A percentile compares a stretch with the other conserved stretches of the same genome.
Evolutionary conservation across 345 rosid genomes (phyloP).

Genomic region (Hevea brasiliensis): DNA sequence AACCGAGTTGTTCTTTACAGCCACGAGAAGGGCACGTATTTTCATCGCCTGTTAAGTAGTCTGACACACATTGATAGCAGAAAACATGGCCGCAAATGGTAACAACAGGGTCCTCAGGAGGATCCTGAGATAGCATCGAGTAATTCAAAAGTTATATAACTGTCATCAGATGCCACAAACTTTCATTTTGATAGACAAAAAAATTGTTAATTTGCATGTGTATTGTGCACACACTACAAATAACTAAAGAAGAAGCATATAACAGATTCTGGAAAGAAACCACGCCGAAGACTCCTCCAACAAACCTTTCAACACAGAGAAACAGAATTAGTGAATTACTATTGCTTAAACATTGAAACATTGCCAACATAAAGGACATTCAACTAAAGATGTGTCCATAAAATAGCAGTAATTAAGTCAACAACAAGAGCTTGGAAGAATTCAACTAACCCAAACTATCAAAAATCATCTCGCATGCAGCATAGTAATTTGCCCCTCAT

Average conservation of each 20-base stretch:
- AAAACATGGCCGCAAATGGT: conserved; percentile 87
- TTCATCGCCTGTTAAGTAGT: conserved; percentile 74
- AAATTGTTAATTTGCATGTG: neutral
- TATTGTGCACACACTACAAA: too few species aligned
- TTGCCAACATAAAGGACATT: neutral
- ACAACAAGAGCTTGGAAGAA: neutral
- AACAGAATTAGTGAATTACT: neutral
- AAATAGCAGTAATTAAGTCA: neutral
- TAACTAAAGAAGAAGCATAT: neutral
- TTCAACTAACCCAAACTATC: neutral
- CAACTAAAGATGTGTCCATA: neutral
- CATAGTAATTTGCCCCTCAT: too few species aligned
- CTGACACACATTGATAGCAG: conserved; percentile 86
- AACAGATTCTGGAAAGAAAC: neutral
- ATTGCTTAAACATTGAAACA: neutral
- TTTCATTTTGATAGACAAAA: neutral
- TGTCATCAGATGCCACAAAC: neutral
- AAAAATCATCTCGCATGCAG: neutral
- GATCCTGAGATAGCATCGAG: conserved; percentile 63
- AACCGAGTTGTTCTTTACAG: conserved; percentile 70
- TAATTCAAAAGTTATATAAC: conserved; percentile 10
- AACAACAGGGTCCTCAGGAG: conserved; percentile 86
- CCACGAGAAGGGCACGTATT: conserved; percentile 66
- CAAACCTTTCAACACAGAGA: neutral
- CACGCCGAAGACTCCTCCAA: neutral